Evolutionary conservation across 306 rosid genomes (phyloP).

Genomic region (Sesbania bispinosa): DNA sequence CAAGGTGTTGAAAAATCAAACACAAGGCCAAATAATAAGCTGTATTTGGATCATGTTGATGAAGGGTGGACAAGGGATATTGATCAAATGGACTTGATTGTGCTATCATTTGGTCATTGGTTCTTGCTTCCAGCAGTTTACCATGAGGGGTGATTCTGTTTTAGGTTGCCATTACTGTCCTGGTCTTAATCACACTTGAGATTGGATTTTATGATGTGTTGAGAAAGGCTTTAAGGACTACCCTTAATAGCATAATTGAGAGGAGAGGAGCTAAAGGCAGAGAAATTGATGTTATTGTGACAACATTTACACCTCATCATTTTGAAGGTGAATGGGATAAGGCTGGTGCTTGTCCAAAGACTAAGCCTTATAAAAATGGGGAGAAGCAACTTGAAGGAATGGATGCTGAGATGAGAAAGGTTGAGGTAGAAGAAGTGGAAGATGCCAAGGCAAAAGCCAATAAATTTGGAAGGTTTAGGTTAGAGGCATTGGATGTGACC

Average conservation of each 20-base stretch:
- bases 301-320: slow-evolving; percentile 87
- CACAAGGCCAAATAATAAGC: slow-evolving; percentile 37
- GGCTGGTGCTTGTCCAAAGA: slow-evolving; percentile 78
- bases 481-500: slow-evolving; percentile 70
- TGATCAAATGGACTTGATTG: slow-evolving; percentile 49
- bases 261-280: slow-evolving; percentile 30
- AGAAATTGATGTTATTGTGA: slow-evolving; percentile 48
- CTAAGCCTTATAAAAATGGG: slow-evolving; percentile 42
- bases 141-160: slow-evolving; percentile 49
- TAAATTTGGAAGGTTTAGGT: slow-evolving; percentile 28
- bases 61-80: slow-evolving; percentile 67
- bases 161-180: slow-evolving; percentile 84
- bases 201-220: slow-evolving; percentile 68
- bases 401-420: slow-evolving; percentile 69
- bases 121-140: slow-evolving; percentile 78
- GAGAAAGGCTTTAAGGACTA: slow-evolving; percentile 55
- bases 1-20: slow-evolving; percentile 68
- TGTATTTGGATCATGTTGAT: slow-evolving; percentile 58
- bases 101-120: slow-evolving; percentile 89
- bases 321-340: slow-evolving; percentile 96
- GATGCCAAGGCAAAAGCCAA: slow-evolving; percentile 41
- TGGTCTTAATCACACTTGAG: slow-evolving; percentile 73
- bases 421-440: slow-evolving; percentile 70
- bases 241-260: slow-evolving; percentile 49
- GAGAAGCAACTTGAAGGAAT: slow-evolving; percentile 75